Conservation (phyloP, 208 protist species). For the Strigomonas culicis region DNA sequence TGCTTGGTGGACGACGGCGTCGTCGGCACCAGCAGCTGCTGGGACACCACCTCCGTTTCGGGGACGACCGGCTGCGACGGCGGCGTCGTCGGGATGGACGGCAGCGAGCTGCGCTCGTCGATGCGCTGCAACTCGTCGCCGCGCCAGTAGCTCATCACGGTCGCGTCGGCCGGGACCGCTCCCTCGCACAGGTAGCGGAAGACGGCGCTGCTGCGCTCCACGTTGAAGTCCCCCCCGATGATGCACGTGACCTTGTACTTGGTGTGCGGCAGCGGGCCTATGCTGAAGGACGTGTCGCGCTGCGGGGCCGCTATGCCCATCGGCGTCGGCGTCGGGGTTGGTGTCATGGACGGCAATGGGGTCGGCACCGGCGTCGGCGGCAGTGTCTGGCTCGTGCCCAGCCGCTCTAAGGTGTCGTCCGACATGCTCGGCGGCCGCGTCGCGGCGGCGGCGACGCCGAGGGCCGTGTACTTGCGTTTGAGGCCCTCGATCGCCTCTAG, state of each 20-base stretch:
- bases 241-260: slow-evolving; percentile 35
- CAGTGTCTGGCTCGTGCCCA: slow-evolving; percentile 7
- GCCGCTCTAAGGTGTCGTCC: background rate
- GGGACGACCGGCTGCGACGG: too few relatives aligned
- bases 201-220: slow-evolving; percentile 44
- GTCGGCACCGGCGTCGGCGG: slow-evolving; percentile 3
- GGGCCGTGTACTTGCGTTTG: slow-evolving; percentile 50
- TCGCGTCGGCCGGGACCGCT: slow-evolving; percentile 23
- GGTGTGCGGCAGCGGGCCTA: slow-evolving; percentile 3
- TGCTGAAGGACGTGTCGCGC: slow-evolving; percentile 8
- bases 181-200: slow-evolving; percentile 47
- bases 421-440: background rate
- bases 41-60: too few relatives aligned
- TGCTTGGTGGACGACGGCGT: too few relatives aligned
- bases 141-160: slow-evolving; percentile 49
- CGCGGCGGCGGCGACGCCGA: background rate
- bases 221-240: slow-evolving; percentile 83
- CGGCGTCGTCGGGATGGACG: too few relatives aligned
- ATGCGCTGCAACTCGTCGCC: background rate
- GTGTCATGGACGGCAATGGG: background rate
- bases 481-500: slow-evolving; percentile 47
- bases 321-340: background rate
- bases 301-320: background rate
- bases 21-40: too few relatives aligned
- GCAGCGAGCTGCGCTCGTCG: background rate